phyloP scores from a whole-genome alignment of 768 basidiomycete species.

The Lactifluus hygrophoroides region DNA sequence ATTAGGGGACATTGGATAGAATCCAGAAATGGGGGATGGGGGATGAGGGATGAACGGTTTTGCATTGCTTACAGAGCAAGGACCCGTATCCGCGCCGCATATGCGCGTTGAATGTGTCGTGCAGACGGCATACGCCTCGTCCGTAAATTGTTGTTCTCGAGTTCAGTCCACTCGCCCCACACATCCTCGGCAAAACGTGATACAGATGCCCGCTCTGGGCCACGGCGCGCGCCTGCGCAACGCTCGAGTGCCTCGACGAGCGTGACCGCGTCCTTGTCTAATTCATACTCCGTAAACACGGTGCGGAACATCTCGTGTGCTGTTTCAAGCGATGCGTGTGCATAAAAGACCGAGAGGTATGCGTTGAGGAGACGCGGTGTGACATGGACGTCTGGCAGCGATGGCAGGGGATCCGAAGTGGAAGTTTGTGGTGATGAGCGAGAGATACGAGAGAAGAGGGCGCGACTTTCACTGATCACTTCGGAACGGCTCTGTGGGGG shows the following conservation, averaged over 20 bases:
- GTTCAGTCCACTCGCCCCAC: slow-evolving; percentile 55
- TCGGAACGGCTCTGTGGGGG: slow-evolving; percentile 70
- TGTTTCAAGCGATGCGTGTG: slow-evolving; percentile 42
- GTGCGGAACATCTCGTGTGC: slow-evolving; percentile 41
- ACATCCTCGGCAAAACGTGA: slow-evolving; percentile 52
- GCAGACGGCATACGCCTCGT: slow-evolving; percentile 18
- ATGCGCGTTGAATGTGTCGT: slow-evolving; percentile 61
- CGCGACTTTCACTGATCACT: slow-evolving; percentile 56
- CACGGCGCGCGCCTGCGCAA: slow-evolving; percentile 38
- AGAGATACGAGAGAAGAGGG: slow-evolving; percentile 57
- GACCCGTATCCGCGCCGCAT: slow-evolving; percentile 59
- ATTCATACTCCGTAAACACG: slow-evolving; percentile 36
- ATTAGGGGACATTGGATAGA: too few relatives aligned
- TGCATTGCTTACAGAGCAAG: slow-evolving; percentile 40
- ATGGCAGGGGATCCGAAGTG: neutral
- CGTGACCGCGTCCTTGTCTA: slow-evolving; percentile 43
- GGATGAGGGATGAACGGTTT: neutral
- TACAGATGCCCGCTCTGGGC: slow-evolving; percentile 36
- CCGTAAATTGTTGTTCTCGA: slow-evolving; percentile 33
- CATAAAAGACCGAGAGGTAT: slow-evolving; percentile 71
- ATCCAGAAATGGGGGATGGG: slow-evolving; percentile 25
- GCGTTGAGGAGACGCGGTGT: slow-evolving; percentile 64
- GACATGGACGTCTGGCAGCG: slow-evolving; percentile 44
- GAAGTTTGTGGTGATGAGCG: slow-evolving; percentile 4
- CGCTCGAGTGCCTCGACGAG: slow-evolving; percentile 63